These are phyloP conservation scores for Kalmusia sp. DNA, from an alignment of 2,329 filamentous ascomycete genomes.

Conservation along the genomic window DNA sequence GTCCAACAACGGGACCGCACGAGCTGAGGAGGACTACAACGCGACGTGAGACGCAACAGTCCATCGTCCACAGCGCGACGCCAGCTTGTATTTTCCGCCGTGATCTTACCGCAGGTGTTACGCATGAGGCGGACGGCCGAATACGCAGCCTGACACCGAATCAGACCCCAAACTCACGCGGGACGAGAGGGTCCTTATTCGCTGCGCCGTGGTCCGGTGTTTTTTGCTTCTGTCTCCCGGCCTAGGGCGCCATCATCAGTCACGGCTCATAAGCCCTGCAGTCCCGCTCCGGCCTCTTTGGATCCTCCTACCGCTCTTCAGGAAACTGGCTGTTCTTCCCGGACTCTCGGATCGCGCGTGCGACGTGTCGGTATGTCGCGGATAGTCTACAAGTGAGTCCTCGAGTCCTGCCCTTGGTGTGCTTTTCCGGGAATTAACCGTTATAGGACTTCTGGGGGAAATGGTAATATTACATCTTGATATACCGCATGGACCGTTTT, in stretches of 20 bases:
- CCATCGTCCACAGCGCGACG: not conserved
- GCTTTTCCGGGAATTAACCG: not conserved
- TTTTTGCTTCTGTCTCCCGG: constrained; percentile 1
- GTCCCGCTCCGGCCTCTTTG: not conserved
- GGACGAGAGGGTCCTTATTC: not conserved
- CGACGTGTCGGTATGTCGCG: constrained; percentile 8
- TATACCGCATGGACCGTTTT: no score
- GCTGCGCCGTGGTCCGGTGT: not conserved
- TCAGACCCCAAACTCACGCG: not conserved
- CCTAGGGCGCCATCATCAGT: not conserved
- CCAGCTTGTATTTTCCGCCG: not conserved
- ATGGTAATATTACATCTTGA: no score
- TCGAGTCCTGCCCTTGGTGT: not conserved
- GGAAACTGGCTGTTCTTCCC: not conserved
- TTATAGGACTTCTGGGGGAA: constrained; percentile 18
- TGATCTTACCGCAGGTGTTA: not conserved
- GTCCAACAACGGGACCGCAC: not conserved
- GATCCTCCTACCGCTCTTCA: constrained; percentile 1
- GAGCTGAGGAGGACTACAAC: not conserved
- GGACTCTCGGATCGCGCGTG: not conserved
- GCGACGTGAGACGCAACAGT: not conserved
- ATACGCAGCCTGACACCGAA: constrained; percentile 1
- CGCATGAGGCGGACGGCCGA: not conserved
- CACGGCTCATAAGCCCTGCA: constrained; percentile 4
- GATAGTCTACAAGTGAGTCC: constrained; percentile 8